A percentile compares a stretch with the other conserved stretches of the same genome.
Conservation (phyloP, 352 stramenopile species). For the Thalassiosira hispida region DNA sequence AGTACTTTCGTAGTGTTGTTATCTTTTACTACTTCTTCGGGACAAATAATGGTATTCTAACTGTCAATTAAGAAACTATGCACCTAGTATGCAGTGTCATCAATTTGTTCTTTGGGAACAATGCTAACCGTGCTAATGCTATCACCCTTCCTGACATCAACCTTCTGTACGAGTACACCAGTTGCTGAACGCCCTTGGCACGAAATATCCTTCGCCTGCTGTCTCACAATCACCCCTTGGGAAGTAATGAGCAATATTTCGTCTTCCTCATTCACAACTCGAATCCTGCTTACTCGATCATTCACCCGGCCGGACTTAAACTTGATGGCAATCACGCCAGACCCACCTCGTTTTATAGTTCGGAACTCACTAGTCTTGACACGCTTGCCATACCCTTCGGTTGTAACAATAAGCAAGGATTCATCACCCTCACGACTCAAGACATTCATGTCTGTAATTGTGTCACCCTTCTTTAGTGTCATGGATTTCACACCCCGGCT, state of each 20-base stretch:
- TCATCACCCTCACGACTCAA: slow-evolving; percentile 64
- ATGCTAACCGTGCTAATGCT: slow-evolving; percentile 84
- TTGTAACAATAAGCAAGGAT: slow-evolving; percentile 85
- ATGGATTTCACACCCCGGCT: slow-evolving; percentile 84
- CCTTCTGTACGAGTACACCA: slow-evolving; percentile 86
- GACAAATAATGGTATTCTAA: too few species aligned
- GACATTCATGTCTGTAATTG: slow-evolving; percentile 87
- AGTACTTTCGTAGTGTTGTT: too few species aligned
- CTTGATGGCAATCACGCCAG: slow-evolving; percentile 86
- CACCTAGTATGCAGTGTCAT: too few species aligned
- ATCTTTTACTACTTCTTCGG: too few species aligned
- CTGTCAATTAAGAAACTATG: too few species aligned
- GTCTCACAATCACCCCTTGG: slow-evolving; percentile 87
- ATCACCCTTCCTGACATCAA: slow-evolving; percentile 78
- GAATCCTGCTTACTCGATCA: slow-evolving; percentile 76
- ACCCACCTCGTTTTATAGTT: slow-evolving; percentile 65
- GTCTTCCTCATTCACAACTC: slow-evolving; percentile 80
- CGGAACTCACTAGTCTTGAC: slow-evolving; percentile 81
- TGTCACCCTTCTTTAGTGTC: slow-evolving; percentile 84
- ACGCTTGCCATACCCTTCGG: slow-evolving; percentile 86
- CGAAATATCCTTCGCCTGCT: slow-evolving; percentile 82
- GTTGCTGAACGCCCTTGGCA: slow-evolving; percentile 81
- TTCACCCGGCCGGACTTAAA: slow-evolving; percentile 68
- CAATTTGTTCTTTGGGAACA: slow-evolving; percentile 70
- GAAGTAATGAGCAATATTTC: slow-evolving; percentile 87